Conservation (phyloP, 306 rosid species). For the Styphnolobium japonicum region DNA sequence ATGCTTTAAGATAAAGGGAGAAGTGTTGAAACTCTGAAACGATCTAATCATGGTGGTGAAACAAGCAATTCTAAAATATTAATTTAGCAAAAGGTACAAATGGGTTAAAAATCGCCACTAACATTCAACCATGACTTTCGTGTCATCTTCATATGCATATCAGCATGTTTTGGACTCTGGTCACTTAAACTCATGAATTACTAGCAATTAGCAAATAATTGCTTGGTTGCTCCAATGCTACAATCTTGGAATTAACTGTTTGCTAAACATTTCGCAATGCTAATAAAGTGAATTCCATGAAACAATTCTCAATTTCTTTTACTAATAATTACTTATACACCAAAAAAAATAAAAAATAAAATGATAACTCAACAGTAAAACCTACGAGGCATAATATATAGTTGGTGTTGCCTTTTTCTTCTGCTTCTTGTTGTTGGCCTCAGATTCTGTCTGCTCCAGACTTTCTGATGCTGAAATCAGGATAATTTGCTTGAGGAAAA, state of each 20-base stretch:
- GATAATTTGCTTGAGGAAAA: neutral
- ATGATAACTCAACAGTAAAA: neutral
- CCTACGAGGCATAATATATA: slow-evolving; percentile 86
- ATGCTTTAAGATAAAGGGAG: neutral
- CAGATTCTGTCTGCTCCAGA: slow-evolving; percentile 40
- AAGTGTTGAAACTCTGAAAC: neutral
- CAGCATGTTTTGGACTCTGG: neutral
- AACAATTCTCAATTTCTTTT: neutral
- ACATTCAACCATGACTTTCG: neutral
- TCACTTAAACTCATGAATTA: neutral
- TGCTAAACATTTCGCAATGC: neutral
- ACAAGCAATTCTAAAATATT: neutral
- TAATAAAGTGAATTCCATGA: neutral
- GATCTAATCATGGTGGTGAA: neutral
- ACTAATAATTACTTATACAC: neutral
- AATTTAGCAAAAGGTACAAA: neutral
- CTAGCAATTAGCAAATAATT: neutral
- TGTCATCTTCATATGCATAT: neutral
- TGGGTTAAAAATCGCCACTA: neutral
- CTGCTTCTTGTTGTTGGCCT: slow-evolving; percentile 42
- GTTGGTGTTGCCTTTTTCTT: slow-evolving; percentile 66
- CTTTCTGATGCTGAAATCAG: slow-evolving; percentile 36
- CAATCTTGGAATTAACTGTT: neutral
- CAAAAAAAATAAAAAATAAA: neutral
- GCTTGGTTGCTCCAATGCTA: neutral